Evolutionary conservation across 352 stramenopile species (phyloP).

Genomic region (Phytophthora pini): DNA sequence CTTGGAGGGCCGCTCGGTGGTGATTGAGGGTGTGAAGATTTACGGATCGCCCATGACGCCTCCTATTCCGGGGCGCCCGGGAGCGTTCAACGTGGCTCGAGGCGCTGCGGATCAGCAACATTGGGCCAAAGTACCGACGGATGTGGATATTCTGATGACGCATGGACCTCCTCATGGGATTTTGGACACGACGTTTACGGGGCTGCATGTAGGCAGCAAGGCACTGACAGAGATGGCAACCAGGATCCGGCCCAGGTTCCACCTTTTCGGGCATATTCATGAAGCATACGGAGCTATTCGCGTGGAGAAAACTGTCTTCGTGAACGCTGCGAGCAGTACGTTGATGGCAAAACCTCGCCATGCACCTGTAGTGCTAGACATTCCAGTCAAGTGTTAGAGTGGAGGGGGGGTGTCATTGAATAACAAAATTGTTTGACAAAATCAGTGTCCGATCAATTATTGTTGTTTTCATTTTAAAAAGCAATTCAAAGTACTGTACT

Average conservation of each 20-base stretch:
- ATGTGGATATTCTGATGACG: constrained; percentile 87
- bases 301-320: constrained; percentile 75
- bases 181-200: constrained; percentile 64
- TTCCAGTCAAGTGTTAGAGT: constrained; percentile 46
- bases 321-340: constrained; percentile 85
- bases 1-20: constrained; percentile 56
- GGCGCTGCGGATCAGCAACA: constrained; percentile 55
- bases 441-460: too few species aligned
- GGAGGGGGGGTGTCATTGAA: too few species aligned
- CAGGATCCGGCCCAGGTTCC: constrained; percentile 69
- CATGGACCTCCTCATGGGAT: constrained; percentile 86
- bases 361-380: constrained; percentile 72
- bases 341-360: constrained; percentile 59
- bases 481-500: too few species aligned
- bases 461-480: too few species aligned
- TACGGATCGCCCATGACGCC: constrained; percentile 70
- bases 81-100: constrained; percentile 67
- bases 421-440: too few species aligned
- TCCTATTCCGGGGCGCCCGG: constrained; percentile 54
- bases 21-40: constrained; percentile 71
- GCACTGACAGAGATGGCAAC: constrained; percentile 76
- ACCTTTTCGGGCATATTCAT: constrained; percentile 93
- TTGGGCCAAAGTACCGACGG: constrained; percentile 58
- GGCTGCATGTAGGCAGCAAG: constrained; percentile 68
- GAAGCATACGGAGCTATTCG: constrained; percentile 77